Conservation (phyloP, 1,139 yeast species). For the Geotrichum europaeum region DNA sequence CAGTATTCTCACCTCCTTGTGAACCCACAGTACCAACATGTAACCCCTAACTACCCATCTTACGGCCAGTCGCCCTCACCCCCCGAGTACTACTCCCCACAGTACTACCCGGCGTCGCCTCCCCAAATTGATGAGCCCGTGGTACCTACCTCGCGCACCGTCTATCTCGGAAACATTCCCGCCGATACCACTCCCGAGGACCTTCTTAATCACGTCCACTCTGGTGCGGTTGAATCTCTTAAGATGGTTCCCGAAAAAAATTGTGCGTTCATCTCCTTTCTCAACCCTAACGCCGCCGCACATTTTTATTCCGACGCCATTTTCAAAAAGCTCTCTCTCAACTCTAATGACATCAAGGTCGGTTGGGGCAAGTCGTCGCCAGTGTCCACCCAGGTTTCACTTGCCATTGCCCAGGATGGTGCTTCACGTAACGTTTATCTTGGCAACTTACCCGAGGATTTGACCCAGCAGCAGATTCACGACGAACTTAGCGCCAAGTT, state of each 20-base stretch:
- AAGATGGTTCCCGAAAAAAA: slow-evolving; percentile 47
- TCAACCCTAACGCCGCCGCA: slow-evolving; percentile 42
- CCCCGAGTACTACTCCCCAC: slow-evolving; percentile 21
- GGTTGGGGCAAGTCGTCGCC: slow-evolving; percentile 68
- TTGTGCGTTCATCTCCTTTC: slow-evolving; percentile 42
- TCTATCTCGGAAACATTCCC: slow-evolving; percentile 86
- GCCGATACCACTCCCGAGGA: slow-evolving; percentile 75
- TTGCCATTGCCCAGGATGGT: slow-evolving; percentile 74
- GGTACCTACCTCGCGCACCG: slow-evolving; percentile 50
- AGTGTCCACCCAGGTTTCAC: slow-evolving; percentile 62
- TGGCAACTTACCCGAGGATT: slow-evolving; percentile 57
- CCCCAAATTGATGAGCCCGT: slow-evolving; percentile 18
- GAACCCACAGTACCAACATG: slow-evolving; percentile 59
- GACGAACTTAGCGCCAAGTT: slow-evolving; percentile 57
- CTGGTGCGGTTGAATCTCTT: slow-evolving; percentile 80
- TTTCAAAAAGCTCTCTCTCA: slow-evolving; percentile 40
- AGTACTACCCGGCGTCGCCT: slow-evolving; percentile 21
- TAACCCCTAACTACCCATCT: slow-evolving; percentile 32
- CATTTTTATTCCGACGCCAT: slow-evolving; percentile 50
- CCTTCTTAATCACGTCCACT: slow-evolving; percentile 79
- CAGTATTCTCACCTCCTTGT: slow-evolving; percentile 55
- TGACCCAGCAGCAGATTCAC: slow-evolving; percentile 57
- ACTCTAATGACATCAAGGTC: slow-evolving; percentile 45
- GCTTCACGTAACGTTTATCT: slow-evolving; percentile 90
- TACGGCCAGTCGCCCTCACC: slow-evolving; percentile 31